phyloP scores from a whole-genome alignment of 192 early-diverging fungal species.

The Entomortierella lignicola region DNA sequence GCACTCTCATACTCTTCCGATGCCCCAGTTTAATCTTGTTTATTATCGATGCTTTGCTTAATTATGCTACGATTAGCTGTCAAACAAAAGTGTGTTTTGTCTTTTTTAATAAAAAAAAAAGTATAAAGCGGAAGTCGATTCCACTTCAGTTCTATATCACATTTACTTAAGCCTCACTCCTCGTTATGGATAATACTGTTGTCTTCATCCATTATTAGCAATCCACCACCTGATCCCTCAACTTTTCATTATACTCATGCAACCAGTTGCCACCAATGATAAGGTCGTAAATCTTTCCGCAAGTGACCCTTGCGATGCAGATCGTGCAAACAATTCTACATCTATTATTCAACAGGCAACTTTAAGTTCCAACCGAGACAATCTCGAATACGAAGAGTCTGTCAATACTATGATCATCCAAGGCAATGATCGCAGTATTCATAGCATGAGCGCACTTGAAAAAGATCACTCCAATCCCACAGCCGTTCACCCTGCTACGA shows the following conservation, averaged over 20 bases:
- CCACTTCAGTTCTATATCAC: background rate
- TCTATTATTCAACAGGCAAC: background rate
- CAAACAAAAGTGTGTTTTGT: no score
- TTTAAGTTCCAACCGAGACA: background rate
- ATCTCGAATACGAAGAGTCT: background rate
- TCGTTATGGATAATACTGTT: conserved; percentile 28
- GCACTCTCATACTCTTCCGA: background rate
- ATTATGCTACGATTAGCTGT: no score
- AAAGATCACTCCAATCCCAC: background rate
- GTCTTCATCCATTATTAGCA: no score
- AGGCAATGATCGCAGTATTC: background rate
- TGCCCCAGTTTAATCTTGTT: background rate
- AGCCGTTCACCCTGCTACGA: background rate
- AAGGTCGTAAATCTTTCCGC: conserved; percentile 52
- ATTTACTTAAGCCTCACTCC: background rate
- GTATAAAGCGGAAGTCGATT: background rate
- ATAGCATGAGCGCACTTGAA: conserved; percentile 8
- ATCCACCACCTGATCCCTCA: background rate
- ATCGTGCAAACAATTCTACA: conserved; percentile 7
- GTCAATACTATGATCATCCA: background rate
- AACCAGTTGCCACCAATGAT: conserved; percentile 25
- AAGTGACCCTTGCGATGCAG: conserved; percentile 43
- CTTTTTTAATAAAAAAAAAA: background rate
- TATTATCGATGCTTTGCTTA: background rate
- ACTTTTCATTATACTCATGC: conserved; percentile 8